phyloP scores from a whole-genome alignment of 2,329 filamentous ascomycete genomes.

The Madurella fahalii region DNA sequence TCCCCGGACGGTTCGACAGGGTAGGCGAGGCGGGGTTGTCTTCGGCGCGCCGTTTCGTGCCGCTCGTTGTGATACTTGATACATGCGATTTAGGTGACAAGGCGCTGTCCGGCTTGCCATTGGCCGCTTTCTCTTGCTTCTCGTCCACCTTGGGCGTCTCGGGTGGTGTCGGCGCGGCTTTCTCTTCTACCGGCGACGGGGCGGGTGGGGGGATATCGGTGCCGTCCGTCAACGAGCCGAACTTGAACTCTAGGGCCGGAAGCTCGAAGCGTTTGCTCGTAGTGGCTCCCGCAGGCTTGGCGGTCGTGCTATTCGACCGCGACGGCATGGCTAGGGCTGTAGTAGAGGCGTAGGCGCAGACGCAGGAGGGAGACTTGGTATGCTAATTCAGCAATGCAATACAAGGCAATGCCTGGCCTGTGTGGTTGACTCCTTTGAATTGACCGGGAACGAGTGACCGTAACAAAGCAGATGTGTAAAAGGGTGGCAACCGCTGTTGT shows the following conservation, averaged over 20 bases:
- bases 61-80: constrained; percentile 32
- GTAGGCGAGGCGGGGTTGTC: constrained; percentile 51
- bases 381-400: too few relatives aligned
- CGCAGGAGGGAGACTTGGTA: too few relatives aligned
- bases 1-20: constrained; percentile 49
- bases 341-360: not conserved
- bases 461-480: not conserved
- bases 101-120: constrained; percentile 36
- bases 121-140: constrained; percentile 30
- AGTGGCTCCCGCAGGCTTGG: constrained; percentile 14
- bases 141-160: constrained; percentile 29
- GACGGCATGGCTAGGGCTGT: constrained; percentile 27
- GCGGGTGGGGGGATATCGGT: constrained; percentile 57
- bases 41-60: constrained; percentile 48
- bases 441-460: not conserved
- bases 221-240: constrained; percentile 56
- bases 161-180: constrained; percentile 39
- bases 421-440: not conserved
- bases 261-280: constrained; percentile 47
- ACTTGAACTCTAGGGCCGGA: constrained; percentile 55
- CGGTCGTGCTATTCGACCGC: constrained; percentile 23
- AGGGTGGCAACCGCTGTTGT: not conserved
- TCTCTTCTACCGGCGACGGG: constrained; percentile 51
- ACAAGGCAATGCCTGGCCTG: not conserved
- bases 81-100: constrained; percentile 27